Percentiles rank a stretch among this genome's conserved stretches.
Evolutionary conservation across 164 flowering plant genomes (phyloP).

Genomic region (Vitis rotundifolia): DNA sequence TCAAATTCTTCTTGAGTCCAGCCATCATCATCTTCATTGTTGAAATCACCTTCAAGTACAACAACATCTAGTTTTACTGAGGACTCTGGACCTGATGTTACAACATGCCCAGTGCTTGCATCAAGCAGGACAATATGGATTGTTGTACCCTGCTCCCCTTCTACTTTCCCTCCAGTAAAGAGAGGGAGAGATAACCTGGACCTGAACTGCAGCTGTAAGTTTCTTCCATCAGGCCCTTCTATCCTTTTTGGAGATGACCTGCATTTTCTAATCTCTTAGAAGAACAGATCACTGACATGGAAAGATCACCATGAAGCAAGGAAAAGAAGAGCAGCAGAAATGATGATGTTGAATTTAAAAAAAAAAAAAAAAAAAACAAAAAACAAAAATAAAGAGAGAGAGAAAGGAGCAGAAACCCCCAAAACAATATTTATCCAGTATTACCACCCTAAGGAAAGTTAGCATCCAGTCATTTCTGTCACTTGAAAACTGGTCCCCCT

Average conservation of each 20-base stretch:
- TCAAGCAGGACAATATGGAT: constrained; percentile 82
- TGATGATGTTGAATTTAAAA: neutral
- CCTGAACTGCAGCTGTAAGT: constrained; percentile 77
- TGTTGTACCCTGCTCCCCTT: constrained; percentile 94
- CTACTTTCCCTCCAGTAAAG: constrained; percentile 94
- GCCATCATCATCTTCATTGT: constrained; percentile 75
- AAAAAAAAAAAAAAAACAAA: too few species aligned
- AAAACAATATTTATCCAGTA: too few species aligned
- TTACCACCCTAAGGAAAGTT: too few species aligned
- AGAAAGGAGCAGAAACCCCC: too few species aligned
- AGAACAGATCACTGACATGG: neutral
- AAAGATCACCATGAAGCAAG: neutral
- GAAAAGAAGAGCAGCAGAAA: neutral
- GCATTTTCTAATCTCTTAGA: constrained; percentile 19
- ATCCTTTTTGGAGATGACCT: constrained; percentile 83
- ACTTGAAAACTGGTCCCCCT: too few species aligned
- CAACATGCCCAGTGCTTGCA: constrained; percentile 59
- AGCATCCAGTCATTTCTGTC: too few species aligned
- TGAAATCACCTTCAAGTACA: constrained; percentile 98
- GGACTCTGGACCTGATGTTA: constrained; percentile 84
- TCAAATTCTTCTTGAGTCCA: constrained; percentile 93
- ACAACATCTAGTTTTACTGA: constrained; percentile 74
- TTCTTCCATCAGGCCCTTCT: constrained; percentile 86
- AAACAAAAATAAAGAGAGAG: too few species aligned
- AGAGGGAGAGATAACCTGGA: constrained; percentile 82